Evolutionary conservation across 1,284 basidiomycete species (phyloP).

Genomic region (Heterobasidion parviporum): DNA sequence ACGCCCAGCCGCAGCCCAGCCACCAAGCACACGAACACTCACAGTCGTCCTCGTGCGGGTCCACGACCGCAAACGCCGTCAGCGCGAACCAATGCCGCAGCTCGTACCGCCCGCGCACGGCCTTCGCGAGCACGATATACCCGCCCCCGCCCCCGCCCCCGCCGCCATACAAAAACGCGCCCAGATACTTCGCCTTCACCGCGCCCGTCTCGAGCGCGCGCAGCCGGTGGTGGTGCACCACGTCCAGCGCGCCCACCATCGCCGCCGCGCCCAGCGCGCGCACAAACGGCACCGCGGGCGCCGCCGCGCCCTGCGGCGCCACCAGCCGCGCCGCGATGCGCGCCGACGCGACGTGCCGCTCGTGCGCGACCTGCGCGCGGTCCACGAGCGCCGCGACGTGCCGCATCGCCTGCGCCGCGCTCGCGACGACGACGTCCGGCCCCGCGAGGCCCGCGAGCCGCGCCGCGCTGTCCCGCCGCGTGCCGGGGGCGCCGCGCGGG

Average conservation of each 20-base stretch:
- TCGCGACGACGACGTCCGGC: slow-evolving; percentile 27
- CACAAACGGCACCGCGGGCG: slow-evolving; percentile 8
- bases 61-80: slow-evolving; percentile 52
- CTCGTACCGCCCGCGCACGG: slow-evolving; percentile 74
- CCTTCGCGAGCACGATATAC: slow-evolving; percentile 82
- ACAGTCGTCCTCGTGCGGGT: slow-evolving; percentile 67
- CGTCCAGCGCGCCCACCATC: slow-evolving; percentile 77
- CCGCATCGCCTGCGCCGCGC: slow-evolving; percentile 55
- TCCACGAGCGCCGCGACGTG: slow-evolving; percentile 35
- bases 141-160: slow-evolving; percentile 21
- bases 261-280: slow-evolving; percentile 59
- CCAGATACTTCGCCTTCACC: slow-evolving; percentile 78
- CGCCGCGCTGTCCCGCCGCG: not conserved
- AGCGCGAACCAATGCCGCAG: slow-evolving; percentile 82
- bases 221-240: slow-evolving; percentile 54
- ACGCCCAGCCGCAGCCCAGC: not conserved
- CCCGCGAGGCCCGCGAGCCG: slow-evolving; percentile 10
- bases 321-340: slow-evolving; percentile 62
- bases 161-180: slow-evolving; percentile 78
- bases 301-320: not conserved
- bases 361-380: slow-evolving; percentile 42
- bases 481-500: slow-evolving; percentile 16
- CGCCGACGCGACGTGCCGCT: slow-evolving; percentile 53
- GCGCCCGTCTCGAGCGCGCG: slow-evolving; percentile 29
- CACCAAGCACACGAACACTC: slow-evolving; percentile 15